These are phyloP conservation scores for Calophaca sinica DNA, from an alignment of 306 rosid genomes.

Conservation along the genomic window DNA sequence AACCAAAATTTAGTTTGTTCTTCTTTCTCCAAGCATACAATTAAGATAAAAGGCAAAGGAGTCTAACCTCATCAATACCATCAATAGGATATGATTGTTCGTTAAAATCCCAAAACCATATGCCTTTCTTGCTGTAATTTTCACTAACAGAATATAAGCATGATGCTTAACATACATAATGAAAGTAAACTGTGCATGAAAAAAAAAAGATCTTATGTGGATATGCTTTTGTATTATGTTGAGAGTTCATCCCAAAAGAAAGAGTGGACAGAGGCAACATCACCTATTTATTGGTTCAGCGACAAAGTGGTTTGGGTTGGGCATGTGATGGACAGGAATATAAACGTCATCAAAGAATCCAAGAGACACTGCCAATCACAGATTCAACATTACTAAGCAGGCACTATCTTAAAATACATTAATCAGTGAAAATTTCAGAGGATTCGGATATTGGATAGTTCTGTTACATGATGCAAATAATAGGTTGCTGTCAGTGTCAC, in stretches of 20 bases:
- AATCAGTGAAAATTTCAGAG: slow-evolving; percentile 30
- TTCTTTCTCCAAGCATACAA: slow-evolving; percentile 30
- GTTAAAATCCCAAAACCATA: slow-evolving; percentile 70
- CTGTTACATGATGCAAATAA: slow-evolving; percentile 13
- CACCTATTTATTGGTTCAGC: slow-evolving; percentile 64
- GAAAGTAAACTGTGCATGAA: neutral
- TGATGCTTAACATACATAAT: slow-evolving; percentile 14
- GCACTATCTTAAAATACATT: neutral
- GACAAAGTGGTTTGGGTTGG: slow-evolving; percentile 56
- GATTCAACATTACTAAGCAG: slow-evolving; percentile 41
- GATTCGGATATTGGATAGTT: slow-evolving; percentile 33
- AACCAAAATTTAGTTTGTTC: slow-evolving; percentile 39
- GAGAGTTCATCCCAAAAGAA: slow-evolving; percentile 9
- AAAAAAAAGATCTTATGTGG: slow-evolving; percentile 18
- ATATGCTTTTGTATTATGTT: slow-evolving; percentile 8
- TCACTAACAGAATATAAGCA: neutral
- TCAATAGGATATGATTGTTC: slow-evolving; percentile 53
- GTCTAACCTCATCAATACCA: slow-evolving; percentile 61
- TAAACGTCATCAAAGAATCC: slow-evolving; percentile 89
- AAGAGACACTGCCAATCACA: slow-evolving; percentile 70
- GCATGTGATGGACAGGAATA: slow-evolving; percentile 65
- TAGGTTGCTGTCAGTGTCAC: neutral
- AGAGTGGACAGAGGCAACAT: slow-evolving; percentile 8
- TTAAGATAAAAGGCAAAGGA: slow-evolving; percentile 36
- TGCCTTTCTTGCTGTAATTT: slow-evolving; percentile 58